Evolutionary conservation across 2,329 filamentous ascomycete species (phyloP), one percentile per base, ranked within the genome.

Genomic region (Neonectria neomacrospora): DNA sequence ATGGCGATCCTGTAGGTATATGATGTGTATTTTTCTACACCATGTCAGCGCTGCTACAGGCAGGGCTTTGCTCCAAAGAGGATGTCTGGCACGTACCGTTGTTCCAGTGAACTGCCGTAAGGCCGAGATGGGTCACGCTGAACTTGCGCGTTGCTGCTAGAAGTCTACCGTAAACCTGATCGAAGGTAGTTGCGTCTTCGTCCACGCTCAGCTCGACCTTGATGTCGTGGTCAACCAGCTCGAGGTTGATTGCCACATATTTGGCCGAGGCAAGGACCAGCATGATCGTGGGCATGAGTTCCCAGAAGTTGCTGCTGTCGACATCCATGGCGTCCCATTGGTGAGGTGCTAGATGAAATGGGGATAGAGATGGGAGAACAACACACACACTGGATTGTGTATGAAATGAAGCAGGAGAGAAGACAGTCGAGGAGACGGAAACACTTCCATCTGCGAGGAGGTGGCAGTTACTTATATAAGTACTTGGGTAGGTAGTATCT

Each of bases 271-370:
- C 16, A 10, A 48, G 10, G 45, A 48, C 18, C 10, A 30, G 16
- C 8, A 44, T 18, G 5, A 44, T 12, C 11, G 41, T 44, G 8
- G 41, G 18, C 11, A 44, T 18, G 11, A 65, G 61, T 63, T 48
- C 54, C 65, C 20, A 64, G 7, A 32, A 55, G 5, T 28, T 39
- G 32, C 12, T 5, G 8, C 6, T 7, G 22, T 28, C 18, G 45
- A 30, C 30, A 12, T 44, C 20, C 41, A 44, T 44, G 18, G 18
- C 12, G 41, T 22, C 12, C 20, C 11, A 5, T 3, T 44, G 20
- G 5, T 20, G 18, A 12, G 18, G 23, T 44, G 14, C 18, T 23
- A 14, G 20, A 22, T 44, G 41, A 14, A 44, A 44, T 44, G 11
- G 41, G 10, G 14, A 22, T 23, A 7, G 18, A 22, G 41, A 44